Evolutionary conservation across 768 basidiomycete genomes (phyloP).

Genomic region (Leccinellum rugosiceps): DNA sequence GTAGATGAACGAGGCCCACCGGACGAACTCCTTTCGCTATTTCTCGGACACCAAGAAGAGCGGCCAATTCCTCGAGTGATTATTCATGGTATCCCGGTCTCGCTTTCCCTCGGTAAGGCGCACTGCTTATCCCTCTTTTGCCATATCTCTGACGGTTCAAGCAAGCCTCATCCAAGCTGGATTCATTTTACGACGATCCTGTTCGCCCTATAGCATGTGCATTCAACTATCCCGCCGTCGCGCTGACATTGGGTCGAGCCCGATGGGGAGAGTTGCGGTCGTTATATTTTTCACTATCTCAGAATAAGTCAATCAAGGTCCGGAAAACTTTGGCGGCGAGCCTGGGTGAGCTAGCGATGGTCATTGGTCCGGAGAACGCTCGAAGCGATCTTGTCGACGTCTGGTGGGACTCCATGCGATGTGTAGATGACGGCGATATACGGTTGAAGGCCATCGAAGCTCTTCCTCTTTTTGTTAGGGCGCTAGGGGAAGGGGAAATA

Average conservation of each 20-base stretch:
- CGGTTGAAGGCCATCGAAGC: constrained; percentile 69
- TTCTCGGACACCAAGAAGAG: constrained; percentile 60
- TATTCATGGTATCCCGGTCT: constrained; percentile 3
- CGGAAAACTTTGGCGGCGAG: constrained; percentile 82
- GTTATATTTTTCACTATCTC: constrained; percentile 62
- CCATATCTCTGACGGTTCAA: constrained; percentile 4
- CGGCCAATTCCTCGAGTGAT: constrained; percentile 32
- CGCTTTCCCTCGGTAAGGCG: constrained; percentile 18
- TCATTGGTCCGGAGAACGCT: constrained; percentile 72
- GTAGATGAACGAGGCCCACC: constrained; percentile 65
- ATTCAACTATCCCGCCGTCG: constrained; percentile 91
- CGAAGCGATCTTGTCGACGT: constrained; percentile 65
- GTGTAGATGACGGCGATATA: constrained; percentile 62
- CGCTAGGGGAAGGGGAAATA: constrained; percentile 47
- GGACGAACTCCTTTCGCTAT: constrained; percentile 67
- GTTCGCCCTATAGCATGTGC: constrained; percentile 76
- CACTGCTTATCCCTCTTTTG: neutral
- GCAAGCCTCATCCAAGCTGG: constrained; percentile 30
- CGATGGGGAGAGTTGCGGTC: constrained; percentile 75
- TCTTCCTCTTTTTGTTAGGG: constrained; percentile 51
- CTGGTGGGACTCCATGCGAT: constrained; percentile 59
- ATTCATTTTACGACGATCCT: constrained; percentile 58
- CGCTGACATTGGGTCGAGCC: constrained; percentile 69
- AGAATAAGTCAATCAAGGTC: constrained; percentile 59
- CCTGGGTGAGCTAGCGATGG: constrained; percentile 82